Evolutionary conservation across 441 rosid genomes (phyloP).

Genomic region (Populus hybrid): DNA sequence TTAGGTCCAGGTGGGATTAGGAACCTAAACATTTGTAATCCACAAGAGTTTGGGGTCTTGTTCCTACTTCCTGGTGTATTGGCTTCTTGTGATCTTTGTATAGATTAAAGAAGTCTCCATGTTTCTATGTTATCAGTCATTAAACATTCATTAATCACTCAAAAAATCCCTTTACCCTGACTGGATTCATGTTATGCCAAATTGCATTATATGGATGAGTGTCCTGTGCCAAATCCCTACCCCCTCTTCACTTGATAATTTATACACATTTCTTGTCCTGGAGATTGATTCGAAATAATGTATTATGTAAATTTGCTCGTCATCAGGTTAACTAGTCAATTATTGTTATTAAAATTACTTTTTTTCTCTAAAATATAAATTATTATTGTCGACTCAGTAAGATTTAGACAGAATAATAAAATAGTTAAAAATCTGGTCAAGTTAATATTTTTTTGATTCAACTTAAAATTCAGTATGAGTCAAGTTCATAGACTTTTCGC

Average conservation of each 20-base stretch:
- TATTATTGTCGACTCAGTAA: too few species aligned
- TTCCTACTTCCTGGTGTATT: neutral
- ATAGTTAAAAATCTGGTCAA: too few species aligned
- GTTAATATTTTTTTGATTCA: too few species aligned
- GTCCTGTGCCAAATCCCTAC: neutral
- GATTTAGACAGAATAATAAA: too few species aligned
- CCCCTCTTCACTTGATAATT: neutral
- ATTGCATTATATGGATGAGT: neutral
- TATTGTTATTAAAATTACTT: too few species aligned
- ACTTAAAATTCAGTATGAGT: too few species aligned
- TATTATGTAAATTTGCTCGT: too few species aligned
- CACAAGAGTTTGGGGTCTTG: neutral
- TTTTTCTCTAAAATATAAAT: too few species aligned
- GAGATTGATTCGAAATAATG: neutral
- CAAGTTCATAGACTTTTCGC: too few species aligned
- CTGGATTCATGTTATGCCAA: neutral
- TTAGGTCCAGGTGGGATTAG: slow-evolving; percentile 38
- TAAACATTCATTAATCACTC: neutral
- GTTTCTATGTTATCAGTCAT: neutral
- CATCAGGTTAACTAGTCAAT: neutral
- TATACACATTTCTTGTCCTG: neutral
- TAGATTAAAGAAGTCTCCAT: neutral
- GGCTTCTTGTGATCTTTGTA: neutral
- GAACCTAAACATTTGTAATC: slow-evolving; percentile 19
- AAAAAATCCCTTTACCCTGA: neutral